Evolutionary conservation across 1,284 basidiomycete species (phyloP), one percentile per base, ranked within the genome.

Genomic region (Cerrena zonata): DNA sequence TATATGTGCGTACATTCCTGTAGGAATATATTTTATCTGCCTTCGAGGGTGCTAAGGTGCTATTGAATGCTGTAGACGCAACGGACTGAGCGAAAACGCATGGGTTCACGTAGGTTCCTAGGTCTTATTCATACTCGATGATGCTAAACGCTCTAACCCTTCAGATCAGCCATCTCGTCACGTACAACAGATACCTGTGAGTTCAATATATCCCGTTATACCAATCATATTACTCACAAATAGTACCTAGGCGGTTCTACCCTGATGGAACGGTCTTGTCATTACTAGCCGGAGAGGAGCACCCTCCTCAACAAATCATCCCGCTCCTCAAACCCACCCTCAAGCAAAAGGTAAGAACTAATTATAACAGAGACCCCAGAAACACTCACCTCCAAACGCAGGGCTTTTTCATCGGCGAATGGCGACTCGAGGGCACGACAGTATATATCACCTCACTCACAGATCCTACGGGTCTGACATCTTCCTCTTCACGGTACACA

Each of bases 211-310:
- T 18, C 51, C 3, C 12, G 11, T 18, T 21, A 37, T 24, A 10
- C 10, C n/a, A 15, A 19, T 46, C 23, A 21, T 27, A 27, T n/a
- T 27, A 12, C 26, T 30, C 11, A 25, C 19, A 15, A 36, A 11
- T n/a, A 24, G n/a, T 25, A 39, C 12, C 24, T 60, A 86, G 93
- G 37, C 89, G 94, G 7, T 96, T 97, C 73, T 87, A 89, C 55
- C 84, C 91, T 1, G 84, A 92, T 58, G 94, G 94, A 1, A 79
- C 80, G 58, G 91, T 94, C 3, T 76, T 97, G 2, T 93, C 90
- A 21, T 77, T 94, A 13, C 80, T 94, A 22, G 82, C 89, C 1
- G 94, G 93, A 53, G 92, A 95, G 65, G 88, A 83, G 56, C 69
- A 79, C 43, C 57, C 74, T 1, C 94, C 93, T 0, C 77, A 83